Percentiles rank a stretch among this genome's conserved stretches.
These are phyloP conservation scores for Afroboletus lepidellus DNA, from an alignment of 1,284 basidiomycete genomes.

Conservation along the genomic window DNA sequence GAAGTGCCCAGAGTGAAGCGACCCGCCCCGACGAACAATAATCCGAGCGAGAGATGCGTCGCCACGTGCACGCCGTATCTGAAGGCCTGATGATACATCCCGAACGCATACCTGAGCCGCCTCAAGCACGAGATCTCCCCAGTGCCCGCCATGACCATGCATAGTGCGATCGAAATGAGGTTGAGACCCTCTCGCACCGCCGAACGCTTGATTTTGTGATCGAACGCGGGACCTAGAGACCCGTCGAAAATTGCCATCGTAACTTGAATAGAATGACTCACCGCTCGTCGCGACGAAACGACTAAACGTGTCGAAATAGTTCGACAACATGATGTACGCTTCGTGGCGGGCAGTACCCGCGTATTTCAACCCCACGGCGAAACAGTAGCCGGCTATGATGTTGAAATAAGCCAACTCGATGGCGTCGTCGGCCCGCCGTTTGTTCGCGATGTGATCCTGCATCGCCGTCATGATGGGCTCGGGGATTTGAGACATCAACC, in stretches of 20 bases:
- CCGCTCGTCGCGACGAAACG: constrained; percentile 62
- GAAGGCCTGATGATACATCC: constrained; percentile 79
- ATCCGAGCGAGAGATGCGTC: constrained; percentile 87
- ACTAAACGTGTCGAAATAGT: constrained; percentile 79
- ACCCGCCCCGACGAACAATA: constrained; percentile 93
- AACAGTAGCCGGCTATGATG: constrained; percentile 87
- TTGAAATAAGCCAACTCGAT: constrained; percentile 87
- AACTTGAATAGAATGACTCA: constrained; percentile 34
- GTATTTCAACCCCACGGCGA: constrained; percentile 89
- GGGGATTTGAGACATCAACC: constrained; percentile 81
- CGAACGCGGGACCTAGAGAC: constrained; percentile 66
- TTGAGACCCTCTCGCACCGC: constrained; percentile 89
- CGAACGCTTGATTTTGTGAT: constrained; percentile 81
- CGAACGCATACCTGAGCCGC: constrained; percentile 87
- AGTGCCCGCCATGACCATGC: constrained; percentile 94
- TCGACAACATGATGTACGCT: constrained; percentile 81
- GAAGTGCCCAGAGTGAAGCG: constrained; percentile 92
- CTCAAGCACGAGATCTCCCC: constrained; percentile 91
- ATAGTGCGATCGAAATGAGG: constrained; percentile 80
- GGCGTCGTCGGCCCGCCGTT: constrained; percentile 66
- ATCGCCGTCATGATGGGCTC: constrained; percentile 60
- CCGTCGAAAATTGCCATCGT: neutral
- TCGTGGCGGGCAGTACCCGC: constrained; percentile 89
- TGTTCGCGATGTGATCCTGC: constrained; percentile 46
- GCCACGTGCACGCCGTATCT: constrained; percentile 91